Conservation (phyloP, 139 green algal genomes). For the Tetratostichococcus sp. region DNA sequence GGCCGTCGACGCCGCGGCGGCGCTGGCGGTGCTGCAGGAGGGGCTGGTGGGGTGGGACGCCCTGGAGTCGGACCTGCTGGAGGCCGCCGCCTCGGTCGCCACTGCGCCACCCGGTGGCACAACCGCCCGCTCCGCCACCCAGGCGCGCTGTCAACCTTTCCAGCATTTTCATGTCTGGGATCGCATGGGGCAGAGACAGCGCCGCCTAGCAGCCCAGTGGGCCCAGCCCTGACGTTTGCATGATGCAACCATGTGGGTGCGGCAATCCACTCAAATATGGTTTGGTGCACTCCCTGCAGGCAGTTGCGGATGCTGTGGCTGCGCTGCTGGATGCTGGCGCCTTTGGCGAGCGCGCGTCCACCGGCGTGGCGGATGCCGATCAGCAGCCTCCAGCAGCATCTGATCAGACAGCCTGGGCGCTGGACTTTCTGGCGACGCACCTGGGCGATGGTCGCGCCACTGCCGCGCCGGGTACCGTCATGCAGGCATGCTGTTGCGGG, state of each 20-base stretch:
- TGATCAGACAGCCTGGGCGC: background rate
- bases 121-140: conserved; percentile 4
- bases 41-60: conserved; percentile 44
- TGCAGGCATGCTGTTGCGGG: conserved; percentile 13
- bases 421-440: conserved; percentile 36
- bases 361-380: background rate
- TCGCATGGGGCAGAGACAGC: too few species aligned
- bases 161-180: too few species aligned
- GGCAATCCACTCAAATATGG: too few species aligned
- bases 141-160: background rate
- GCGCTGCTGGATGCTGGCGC: conserved; percentile 23
- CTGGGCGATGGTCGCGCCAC: conserved; percentile 31
- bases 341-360: background rate
- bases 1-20: conserved; percentile 24
- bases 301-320: conserved; percentile 36
- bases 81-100: background rate
- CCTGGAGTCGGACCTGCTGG: conserved; percentile 33
- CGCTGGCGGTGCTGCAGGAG: conserved; percentile 32
- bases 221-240: too few species aligned
- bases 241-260: too few species aligned
- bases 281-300: too few species aligned
- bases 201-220: too few species aligned
- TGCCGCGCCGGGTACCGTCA: background rate
- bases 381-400: too few species aligned
- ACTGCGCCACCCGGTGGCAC: background rate